Evolutionary conservation across 1,139 yeast species (phyloP).

Genomic region (Nakaseomyces uthaithaninus): DNA sequence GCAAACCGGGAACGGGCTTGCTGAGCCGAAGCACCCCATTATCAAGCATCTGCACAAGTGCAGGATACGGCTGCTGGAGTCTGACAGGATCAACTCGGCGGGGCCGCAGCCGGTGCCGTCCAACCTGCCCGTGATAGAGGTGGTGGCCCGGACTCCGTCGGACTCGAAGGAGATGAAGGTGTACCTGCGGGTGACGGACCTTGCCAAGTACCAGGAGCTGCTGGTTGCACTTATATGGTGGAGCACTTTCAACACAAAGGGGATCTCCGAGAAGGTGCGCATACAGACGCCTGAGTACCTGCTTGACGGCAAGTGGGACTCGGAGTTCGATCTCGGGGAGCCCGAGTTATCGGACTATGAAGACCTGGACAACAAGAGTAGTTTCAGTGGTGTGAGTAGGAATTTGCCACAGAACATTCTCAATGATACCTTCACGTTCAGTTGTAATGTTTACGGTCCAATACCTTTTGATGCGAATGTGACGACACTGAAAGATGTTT

Average conservation of each 20-base stretch:
- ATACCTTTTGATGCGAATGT: constrained; percentile 6
- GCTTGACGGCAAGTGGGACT: neutral
- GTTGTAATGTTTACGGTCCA: constrained; percentile 4
- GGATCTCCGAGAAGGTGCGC: constrained; percentile 43
- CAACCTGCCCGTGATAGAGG: constrained; percentile 1
- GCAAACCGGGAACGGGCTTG: neutral
- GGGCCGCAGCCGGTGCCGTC: constrained; percentile 8
- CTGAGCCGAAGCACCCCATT: constrained; percentile 20
- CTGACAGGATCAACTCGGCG: constrained; percentile 5
- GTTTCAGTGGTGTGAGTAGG: neutral
- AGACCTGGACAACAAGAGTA: neutral
- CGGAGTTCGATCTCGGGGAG: neutral
- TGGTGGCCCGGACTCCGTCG: constrained; percentile 2
- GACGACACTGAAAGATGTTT: constrained; percentile 1
- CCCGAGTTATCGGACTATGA: neutral
- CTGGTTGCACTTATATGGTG: constrained; percentile 51
- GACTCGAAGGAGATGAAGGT: constrained; percentile 32
- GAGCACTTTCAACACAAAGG: constrained; percentile 53
- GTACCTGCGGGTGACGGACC: constrained; percentile 41
- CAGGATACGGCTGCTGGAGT: constrained; percentile 22
- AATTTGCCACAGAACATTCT: constrained; percentile 3
- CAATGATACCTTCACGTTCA: neutral
- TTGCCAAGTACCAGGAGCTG: constrained; percentile 41
- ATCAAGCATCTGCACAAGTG: constrained; percentile 36
- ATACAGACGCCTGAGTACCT: constrained; percentile 11